Evolutionary conservation across 164 flowering plant species (phyloP), one percentile per base, ranked within the genome.

Genomic region (Dillenia turbinata): DNA sequence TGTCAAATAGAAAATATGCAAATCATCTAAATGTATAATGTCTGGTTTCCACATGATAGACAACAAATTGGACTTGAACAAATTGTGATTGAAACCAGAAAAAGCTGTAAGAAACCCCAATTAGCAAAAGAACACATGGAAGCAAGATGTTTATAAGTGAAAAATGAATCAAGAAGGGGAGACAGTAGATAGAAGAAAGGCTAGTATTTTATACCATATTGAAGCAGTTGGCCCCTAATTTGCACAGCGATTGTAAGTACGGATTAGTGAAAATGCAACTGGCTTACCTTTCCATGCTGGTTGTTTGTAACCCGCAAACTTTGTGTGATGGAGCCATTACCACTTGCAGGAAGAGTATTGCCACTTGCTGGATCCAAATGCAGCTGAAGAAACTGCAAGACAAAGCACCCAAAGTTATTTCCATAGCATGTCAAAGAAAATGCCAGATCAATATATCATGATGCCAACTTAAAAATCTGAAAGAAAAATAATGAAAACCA

Each of bases 351-450:
- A 60, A 94, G 86, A 60, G 78, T 78, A 67, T 82, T 94, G 69
- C 95, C 61, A 66, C 87, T 88, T 43, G 99, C 97, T 57, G 99
- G 95, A 56, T 94, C 97, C 50, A 94, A 76, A 66, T 84, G 91
- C 72, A 94, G 72, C 61, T 91, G 97, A 64, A 91, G 81, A 78
- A 91, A 94, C 99, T 94, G 92, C n/a, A 45, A 47, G 69, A 68
- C 16, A 40, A 63, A 66, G 50, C 66, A 45, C 44, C 17, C 2
- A 58, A 59, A 53, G 53, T 57, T 16, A 60, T 60, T 60, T 67
- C 0, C 56, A 59, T 45, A 9, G 47, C 24, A 67, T 14, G 12
- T 48, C 54, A 9, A 50, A 57, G 26, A 10, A 56, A 51, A 51
- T 12, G 12, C 7, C 8, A 15, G 5, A 59, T 16, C 19, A 11